Base-by-base conservation (phyloP, 2,329 filamentous ascomycete genomes). In the Madurella mycetomatis region DNA sequence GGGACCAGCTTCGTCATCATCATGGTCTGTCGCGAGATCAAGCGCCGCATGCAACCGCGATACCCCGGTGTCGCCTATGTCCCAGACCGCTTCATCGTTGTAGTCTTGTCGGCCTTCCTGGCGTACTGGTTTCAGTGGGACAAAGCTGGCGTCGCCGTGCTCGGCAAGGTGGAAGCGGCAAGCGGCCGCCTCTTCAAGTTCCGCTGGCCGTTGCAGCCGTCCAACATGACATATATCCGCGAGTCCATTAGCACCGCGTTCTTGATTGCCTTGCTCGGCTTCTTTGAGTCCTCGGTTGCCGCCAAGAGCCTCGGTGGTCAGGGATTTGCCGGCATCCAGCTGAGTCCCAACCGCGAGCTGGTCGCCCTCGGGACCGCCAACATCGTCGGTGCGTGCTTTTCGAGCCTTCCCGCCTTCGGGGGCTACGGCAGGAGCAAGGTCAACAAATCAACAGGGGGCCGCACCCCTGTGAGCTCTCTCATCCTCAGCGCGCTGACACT, bases 381-480 rank as follows among this genome's bases (percentile, higher is more conserved):
- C 70, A 75, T 97, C n/a, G 74, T 95, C 3, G 92, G 92, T 9
- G 88, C 90, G 1, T 88, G 91, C 66, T 97, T 97, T 72, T 91
- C 92, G 85, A 86, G 90, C 17, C 77, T 99, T 18, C 94, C 94
- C 7, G 89, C 90, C 0, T 99, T 99, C 76, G 94, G 94, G 16
- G 94, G 94, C 9, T 99, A 99, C 67, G 94, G 92, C 9, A 81
- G 94, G 67, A 96, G 91, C 72, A 97, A 97, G 70, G 88, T 99
- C 62, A 97, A 96, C 73, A 86, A 86, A 60, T 88, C 88, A 47
- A 97, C 94, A 1, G 94, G 94, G 37, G 92, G 90, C 31, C 89
- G 86, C 69, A 96, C 89, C 1, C 92, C 92, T 0, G 95, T 97
- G 88, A 94, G 88, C 72, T 95, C 89, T 59, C 82, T 99, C 39